Evolutionary conservation across 1,284 basidiomycete genomes (phyloP), one percentile per base, ranked within the genome.

Genomic region (Trametes sp.): DNA sequence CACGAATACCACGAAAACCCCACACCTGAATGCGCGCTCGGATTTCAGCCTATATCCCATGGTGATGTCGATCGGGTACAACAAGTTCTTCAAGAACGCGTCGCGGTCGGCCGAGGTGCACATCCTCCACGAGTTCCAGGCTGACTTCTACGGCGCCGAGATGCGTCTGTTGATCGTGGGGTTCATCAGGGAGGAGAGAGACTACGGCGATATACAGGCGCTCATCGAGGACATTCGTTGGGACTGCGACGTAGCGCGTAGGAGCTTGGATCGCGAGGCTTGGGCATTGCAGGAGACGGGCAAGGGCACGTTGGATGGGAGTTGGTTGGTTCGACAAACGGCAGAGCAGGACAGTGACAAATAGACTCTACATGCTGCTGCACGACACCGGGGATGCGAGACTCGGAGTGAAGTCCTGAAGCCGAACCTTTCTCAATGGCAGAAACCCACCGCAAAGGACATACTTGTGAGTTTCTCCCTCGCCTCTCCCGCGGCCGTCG

Each of bases 211-310:
- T 0, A 7, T 11, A 14, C 23, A 49, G 10, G 54, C 29, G 19
- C 33, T 57, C 9, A 49, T 57, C 45, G 35, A 36, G 6, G 45
- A 57, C 45, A 57, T 57, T 45, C n/a, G 38, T 8, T 0, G 52
- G 38, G 57, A 58, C 49, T 42, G 36, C 41, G 57, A 59, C 1
- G 49, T 59, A 10, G 57, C 49, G 13, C 49, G 57, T 8, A 42
- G 24, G 28, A 59, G 57, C 49, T 52, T 59, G 21, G 50, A 31
- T 4, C 57, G 49, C 28, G 42, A 59, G 29, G 57, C 57, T 35
- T 59, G 57, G 57, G n/a, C 50, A n/a, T 52, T 59, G 49, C 49
- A 50, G 29, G 57, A 53, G 49, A 42, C 24, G 38, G 57, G 57
- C 28, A 59, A 26, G 49, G 57, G 57, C 41, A 59, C 31, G 50